Percentiles rank a stretch among this genome's conserved stretches.
Conservation (phyloP, 1,284 basidiomycete genomes). For the Trametes versicolor region DNA sequence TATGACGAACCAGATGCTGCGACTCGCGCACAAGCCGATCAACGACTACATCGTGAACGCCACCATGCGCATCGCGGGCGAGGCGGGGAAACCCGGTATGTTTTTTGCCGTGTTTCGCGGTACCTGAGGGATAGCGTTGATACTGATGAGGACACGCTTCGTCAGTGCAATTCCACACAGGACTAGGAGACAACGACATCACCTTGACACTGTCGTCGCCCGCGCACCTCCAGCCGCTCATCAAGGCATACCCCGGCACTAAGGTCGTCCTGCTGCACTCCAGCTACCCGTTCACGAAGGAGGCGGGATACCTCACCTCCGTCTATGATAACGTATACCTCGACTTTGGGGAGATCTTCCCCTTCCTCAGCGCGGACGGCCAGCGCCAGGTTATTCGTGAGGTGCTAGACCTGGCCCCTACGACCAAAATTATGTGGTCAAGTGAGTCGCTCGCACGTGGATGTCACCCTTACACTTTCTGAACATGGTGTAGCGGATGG, state of each 20-base stretch:
- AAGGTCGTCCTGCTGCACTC: conserved; percentile 76
- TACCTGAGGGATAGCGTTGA: too few relatives aligned
- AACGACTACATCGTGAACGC: conserved; percentile 75
- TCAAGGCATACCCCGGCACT: conserved; percentile 67
- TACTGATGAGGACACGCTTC: too few relatives aligned
- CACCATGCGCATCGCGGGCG: conserved; percentile 60
- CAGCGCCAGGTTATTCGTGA: conserved; percentile 68
- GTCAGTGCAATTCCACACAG: conserved; percentile 84
- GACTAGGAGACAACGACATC: conserved; percentile 79
- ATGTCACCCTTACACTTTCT: neutral
- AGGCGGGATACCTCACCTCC: conserved; percentile 77
- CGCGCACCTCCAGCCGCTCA: conserved; percentile 70
- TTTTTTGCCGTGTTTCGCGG: neutral
- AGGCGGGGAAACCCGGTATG: conserved; percentile 66
- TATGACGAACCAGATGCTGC: conserved; percentile 45
- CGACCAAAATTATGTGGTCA: conserved; percentile 82
- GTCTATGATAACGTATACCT: conserved; percentile 78
- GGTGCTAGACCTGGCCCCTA: conserved; percentile 74
- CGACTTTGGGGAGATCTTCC: conserved; percentile 85
- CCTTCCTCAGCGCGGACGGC: conserved; percentile 68
- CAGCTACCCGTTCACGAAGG: conserved; percentile 77
- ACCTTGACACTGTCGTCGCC: conserved; percentile 67
- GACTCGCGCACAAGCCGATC: conserved; percentile 67
- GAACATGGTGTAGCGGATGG: conserved; percentile 63
- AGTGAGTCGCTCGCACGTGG: conserved; percentile 54